Conservation (phyloP, 169 alveolate species). For the Eimeria sp. region DNA sequence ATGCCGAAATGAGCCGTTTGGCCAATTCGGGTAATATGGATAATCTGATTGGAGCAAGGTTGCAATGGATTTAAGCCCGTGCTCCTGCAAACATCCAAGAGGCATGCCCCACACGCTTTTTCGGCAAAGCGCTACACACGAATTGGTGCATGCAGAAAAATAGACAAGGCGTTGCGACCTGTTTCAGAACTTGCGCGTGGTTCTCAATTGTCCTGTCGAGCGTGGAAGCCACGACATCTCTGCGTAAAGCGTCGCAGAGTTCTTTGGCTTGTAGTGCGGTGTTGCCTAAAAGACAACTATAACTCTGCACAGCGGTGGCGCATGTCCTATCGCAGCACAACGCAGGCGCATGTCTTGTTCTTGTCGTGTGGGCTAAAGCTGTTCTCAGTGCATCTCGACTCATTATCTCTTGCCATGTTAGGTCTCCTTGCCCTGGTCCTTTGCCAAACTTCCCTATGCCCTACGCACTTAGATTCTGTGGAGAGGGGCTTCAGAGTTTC, state of each 20-base stretch:
- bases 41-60: neutral
- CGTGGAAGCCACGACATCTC: slow-evolving; percentile 81
- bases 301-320: slow-evolving; percentile 52
- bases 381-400: neutral
- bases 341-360: neutral
- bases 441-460: neutral
- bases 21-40: neutral
- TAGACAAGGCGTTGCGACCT: slow-evolving; percentile 49
- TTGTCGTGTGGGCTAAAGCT: neutral
- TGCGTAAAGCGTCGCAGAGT: slow-evolving; percentile 74
- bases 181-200: slow-evolving; percentile 78
- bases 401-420: neutral
- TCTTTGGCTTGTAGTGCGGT: slow-evolving; percentile 74
- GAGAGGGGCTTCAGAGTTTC: slow-evolving; percentile 29
- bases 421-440: neutral
- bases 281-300: slow-evolving; percentile 24
- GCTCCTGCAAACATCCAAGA: neutral
- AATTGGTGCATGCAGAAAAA: neutral
- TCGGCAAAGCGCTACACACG: neutral
- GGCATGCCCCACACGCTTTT: neutral
- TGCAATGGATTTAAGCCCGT: neutral
- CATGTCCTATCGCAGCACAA: slow-evolving; percentile 44
- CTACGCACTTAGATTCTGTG: slow-evolving; percentile 6
- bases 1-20: neutral
- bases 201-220: slow-evolving; percentile 78